Evolutionary conservation across 1,139 yeast species (phyloP).

Genomic region (Blastobotrys capitulatus): DNA sequence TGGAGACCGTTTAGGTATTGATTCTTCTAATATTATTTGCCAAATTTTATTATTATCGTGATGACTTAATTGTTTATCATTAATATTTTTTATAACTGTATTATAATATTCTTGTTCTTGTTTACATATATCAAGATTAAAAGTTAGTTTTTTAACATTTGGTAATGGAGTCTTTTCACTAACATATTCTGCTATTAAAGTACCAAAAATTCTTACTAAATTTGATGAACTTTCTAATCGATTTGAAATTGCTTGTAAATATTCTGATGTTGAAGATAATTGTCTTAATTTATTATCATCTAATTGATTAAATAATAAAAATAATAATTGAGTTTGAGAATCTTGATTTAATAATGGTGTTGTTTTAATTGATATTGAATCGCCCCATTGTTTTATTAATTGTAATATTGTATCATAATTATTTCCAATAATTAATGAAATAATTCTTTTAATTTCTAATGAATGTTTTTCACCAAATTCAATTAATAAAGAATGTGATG

Average conservation of each 20-base stretch:
- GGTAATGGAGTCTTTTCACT: conserved; percentile 35
- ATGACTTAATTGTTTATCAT: conserved; percentile 7
- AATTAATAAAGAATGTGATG: neutral
- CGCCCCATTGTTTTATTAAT: conserved; percentile 24
- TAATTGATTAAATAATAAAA: conserved; percentile 25
- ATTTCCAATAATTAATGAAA: conserved; percentile 9
- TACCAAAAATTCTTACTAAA: conserved; percentile 41
- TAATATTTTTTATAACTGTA: conserved; percentile 4
- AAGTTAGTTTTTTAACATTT: conserved; percentile 33
- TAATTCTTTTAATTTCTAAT: conserved; percentile 14
- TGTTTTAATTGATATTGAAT: conserved; percentile 19
- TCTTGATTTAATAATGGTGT: conserved; percentile 23
- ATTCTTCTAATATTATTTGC: conserved; percentile 10
- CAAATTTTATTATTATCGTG: conserved; percentile 8
- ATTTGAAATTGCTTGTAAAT: conserved; percentile 42
- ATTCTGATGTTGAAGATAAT: conserved; percentile 32
- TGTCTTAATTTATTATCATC: conserved; percentile 21
- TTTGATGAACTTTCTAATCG: conserved; percentile 43
- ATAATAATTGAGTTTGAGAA: conserved; percentile 25
- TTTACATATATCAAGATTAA: conserved; percentile 31
- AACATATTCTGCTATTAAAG: conserved; percentile 43
- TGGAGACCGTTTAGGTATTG: neutral
- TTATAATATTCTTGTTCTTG: conserved; percentile 18
- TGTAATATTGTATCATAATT: conserved; percentile 14
- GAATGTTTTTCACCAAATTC: conserved; percentile 11